Evolutionary conservation across 805 yeast species (phyloP).

Genomic region (Pichia eremophila): DNA sequence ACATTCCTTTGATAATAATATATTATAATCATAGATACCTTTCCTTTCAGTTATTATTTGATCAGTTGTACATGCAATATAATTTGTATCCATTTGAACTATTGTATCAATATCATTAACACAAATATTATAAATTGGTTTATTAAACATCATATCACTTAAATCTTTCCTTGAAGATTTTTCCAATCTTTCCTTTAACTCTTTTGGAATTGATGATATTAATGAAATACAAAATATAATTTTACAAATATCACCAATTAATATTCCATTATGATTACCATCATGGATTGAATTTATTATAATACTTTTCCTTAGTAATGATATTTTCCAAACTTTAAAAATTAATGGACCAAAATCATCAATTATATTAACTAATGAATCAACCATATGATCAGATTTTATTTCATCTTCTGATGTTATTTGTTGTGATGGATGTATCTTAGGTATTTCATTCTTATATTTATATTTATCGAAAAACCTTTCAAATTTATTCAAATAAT

Average conservation of each 20-base stretch:
- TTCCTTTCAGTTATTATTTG: slow-evolving; percentile 49
- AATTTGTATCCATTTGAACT: slow-evolving; percentile 25
- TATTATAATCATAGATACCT: slow-evolving; percentile 39
- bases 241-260: slow-evolving; percentile 33
- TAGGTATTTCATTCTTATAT: neutral
- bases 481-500: slow-evolving; percentile 1
- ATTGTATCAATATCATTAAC: slow-evolving; percentile 44
- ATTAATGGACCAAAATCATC: slow-evolving; percentile 53
- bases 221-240: slow-evolving; percentile 51
- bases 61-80: slow-evolving; percentile 58
- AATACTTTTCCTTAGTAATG: slow-evolving; percentile 48
- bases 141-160: slow-evolving; percentile 25
- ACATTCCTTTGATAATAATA: slow-evolving; percentile 18
- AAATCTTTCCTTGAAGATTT: slow-evolving; percentile 18
- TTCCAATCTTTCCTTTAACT: slow-evolving; percentile 26
- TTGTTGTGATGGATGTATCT: too few relatives aligned
- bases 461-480: neutral
- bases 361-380: slow-evolving; percentile 37
- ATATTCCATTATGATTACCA: slow-evolving; percentile 1
- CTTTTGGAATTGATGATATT: slow-evolving; percentile 55
- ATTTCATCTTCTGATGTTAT: slow-evolving; percentile 4
- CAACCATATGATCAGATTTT: slow-evolving; percentile 34
- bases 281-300: slow-evolving; percentile 31
- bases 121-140: slow-evolving; percentile 55
- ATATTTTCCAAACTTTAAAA: slow-evolving; percentile 55